phyloP scores from a whole-genome alignment of 306 rosid genomes.

The Mimosa pudica region DNA sequence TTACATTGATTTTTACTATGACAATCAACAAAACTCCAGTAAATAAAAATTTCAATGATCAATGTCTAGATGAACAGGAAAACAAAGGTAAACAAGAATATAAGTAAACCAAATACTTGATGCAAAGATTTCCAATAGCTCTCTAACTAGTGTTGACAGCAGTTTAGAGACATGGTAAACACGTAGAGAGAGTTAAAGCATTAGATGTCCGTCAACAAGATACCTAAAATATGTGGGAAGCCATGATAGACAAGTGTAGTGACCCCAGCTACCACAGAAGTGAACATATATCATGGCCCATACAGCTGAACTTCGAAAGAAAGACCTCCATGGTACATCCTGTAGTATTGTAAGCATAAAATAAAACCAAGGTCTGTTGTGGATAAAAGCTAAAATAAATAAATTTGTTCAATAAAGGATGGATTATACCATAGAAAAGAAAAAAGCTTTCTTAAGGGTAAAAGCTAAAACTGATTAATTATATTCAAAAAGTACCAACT shows the following conservation, averaged over 20 bases:
- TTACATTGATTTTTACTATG: background rate
- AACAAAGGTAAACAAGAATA: background rate
- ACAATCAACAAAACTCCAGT: conserved; percentile 19
- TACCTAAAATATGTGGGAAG: conserved; percentile 96
- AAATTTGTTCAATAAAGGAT: conserved; percentile 16
- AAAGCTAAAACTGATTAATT: background rate
- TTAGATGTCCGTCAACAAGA: conserved; percentile 24
- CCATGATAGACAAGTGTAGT: conserved; percentile 94
- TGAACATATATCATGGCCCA: conserved; percentile 99
- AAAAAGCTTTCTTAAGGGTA: too few relatives aligned
- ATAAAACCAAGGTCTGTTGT: conserved; percentile 28
- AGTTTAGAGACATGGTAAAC: conserved; percentile 24
- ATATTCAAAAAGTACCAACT: background rate
- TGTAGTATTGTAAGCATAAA: conserved; percentile 31
- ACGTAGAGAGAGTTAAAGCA: conserved; percentile 18
- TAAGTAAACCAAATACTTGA: background rate
- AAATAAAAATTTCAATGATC: background rate
- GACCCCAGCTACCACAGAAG: conserved; percentile 99
- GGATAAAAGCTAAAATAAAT: background rate
- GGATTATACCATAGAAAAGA: background rate
- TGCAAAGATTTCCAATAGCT: conserved; percentile 9
- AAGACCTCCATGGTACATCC: conserved; percentile 93
- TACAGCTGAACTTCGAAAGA: conserved; percentile 78
- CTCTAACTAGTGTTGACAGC: conserved; percentile 1
- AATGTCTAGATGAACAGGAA: background rate